Conservation (phyloP, 1,139 yeast species). For the Nakaseomyces uthaithaninus region DNA sequence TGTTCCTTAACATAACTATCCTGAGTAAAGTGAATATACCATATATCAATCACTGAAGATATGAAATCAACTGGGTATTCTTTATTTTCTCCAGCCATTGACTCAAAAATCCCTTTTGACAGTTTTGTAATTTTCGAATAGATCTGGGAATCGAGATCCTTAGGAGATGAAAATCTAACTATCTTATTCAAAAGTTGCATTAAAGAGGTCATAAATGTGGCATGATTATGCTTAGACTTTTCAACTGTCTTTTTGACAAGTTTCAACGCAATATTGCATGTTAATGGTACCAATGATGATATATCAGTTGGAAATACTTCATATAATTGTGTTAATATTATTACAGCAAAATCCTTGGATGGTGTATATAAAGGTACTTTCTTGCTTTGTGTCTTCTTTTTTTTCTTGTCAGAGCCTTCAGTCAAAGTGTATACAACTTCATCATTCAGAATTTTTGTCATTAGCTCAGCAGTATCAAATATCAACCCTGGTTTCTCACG, state of each 20-base stretch:
- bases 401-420: conserved; percentile 12
- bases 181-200: conserved; percentile 24
- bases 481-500: conserved; percentile 19
- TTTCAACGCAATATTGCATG: conserved; percentile 28
- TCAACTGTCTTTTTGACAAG: conserved; percentile 30
- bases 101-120: conserved; percentile 20
- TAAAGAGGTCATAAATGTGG: conserved; percentile 24
- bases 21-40: conserved; percentile 19
- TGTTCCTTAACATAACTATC: conserved; percentile 22
- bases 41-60: conserved; percentile 21
- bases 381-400: conserved; percentile 18
- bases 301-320: conserved; percentile 31
- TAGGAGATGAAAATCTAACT: conserved; percentile 15
- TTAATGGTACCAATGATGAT: conserved; percentile 30
- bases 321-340: conserved; percentile 23
- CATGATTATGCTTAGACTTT: conserved; percentile 24
- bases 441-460: conserved; percentile 24
- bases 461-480: conserved; percentile 25
- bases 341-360: conserved; percentile 23
- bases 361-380: conserved; percentile 20
- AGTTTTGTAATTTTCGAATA: conserved; percentile 15
- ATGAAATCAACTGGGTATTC: conserved; percentile 25
- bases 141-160: conserved; percentile 5
- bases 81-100: conserved; percentile 17
- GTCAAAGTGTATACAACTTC: conserved; percentile 18